Base-by-base conservation (phyloP, 352 stramenopile species). In the Pythium coloratum region DNA sequence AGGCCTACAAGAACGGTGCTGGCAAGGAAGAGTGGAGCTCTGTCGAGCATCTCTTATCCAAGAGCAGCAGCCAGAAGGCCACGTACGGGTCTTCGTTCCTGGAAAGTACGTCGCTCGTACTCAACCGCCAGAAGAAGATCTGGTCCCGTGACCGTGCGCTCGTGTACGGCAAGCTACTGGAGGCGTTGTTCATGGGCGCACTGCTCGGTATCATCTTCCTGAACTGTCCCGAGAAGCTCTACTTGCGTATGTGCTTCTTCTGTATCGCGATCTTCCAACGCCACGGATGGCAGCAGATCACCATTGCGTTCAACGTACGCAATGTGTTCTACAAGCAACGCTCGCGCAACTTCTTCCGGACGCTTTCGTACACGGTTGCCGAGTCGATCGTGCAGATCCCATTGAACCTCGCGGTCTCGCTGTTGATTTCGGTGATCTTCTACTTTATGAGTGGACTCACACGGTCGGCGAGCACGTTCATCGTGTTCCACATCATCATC, bases 281-380 rank as follows among this genome's bases (percentile, higher is more conserved):
- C 62, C 81, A 89, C 38, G 78, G 70, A 8, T 87, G 79, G 78
- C 80, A 88, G 69, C 80, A 86, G 57, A 82, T 88, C 32, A 77
- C 81, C 7, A 87, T 90, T 28, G 76, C 76, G 40, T 87, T 87
- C 69, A 61, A 80, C 74, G 44, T 95, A 42, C 84, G 90, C 14
- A 70, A 80, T 2, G 90, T 96, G 3, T 96, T 93, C 71, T 96
- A 96, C 81, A 96, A 96, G 66, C 90, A 97, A 36, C 76, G 80
- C 0, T 76, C 89, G 34, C 77, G 80, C 34, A 97, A 97, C 76
- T 97, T 97, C 61, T 97, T 95, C 67, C 81, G 86, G 2, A 89
- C 90, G 16, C 76, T 75, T 6, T 85, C 84, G 28, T 97, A 96
- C 61, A 68, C 87, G 8, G 80, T 97, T 47, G 89, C 80, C 0